These are phyloP conservation scores for Quercus mongolica DNA, from an alignment of 306 rosid species.

Conservation along the genomic window DNA sequence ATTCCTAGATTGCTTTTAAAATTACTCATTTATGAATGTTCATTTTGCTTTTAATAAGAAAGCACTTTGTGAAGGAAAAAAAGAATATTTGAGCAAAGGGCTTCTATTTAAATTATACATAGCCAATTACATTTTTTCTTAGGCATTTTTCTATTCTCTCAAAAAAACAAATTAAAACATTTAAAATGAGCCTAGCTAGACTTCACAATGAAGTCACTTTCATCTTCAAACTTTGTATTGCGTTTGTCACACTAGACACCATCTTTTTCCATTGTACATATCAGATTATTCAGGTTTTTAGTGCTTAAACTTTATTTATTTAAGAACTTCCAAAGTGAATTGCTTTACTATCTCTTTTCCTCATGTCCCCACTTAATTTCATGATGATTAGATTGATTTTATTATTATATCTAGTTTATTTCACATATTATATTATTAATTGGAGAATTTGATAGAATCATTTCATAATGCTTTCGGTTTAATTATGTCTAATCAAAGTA, in stretches of 20 bases:
- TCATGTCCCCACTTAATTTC: conserved; percentile 48
- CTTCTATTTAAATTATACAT: neutral
- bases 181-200: conserved; percentile 13
- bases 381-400: conserved; percentile 48
- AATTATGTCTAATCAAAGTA: conserved; percentile 34
- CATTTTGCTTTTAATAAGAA: conserved; percentile 16
- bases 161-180: neutral
- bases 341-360: conserved; percentile 20
- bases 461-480: conserved; percentile 38
- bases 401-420: conserved; percentile 27
- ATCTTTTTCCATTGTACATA: conserved; percentile 11
- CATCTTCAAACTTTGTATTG: conserved; percentile 20
- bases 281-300: conserved; percentile 23
- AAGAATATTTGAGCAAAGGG: neutral
- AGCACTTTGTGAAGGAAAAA: conserved; percentile 18
- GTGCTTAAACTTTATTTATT: conserved; percentile 28
- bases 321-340: conserved; percentile 40
- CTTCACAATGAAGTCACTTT: conserved; percentile 34
- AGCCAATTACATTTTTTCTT: neutral
- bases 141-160: neutral
- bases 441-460: conserved; percentile 27
- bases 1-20: conserved; percentile 17
- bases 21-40: conserved; percentile 14
- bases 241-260: conserved; percentile 25
- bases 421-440: conserved; percentile 19